These are phyloP conservation scores for Microbotryomycetes sp. DNA, from an alignment of 1,284 basidiomycete genomes.

Conservation along the genomic window DNA sequence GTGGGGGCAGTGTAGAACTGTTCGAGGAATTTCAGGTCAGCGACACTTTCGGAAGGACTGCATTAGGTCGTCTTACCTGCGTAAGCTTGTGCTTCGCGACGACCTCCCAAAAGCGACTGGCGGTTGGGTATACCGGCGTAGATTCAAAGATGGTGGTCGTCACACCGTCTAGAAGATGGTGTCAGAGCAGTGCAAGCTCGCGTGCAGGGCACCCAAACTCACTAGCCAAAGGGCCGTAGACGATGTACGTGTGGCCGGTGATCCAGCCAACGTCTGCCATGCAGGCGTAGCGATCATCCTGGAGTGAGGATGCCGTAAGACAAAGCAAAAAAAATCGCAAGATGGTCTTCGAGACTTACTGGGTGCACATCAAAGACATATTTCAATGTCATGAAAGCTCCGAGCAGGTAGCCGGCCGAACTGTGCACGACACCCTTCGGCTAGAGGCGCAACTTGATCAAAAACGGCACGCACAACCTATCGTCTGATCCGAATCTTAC, in stretches of 20 bases:
- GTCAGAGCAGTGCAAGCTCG: neutral
- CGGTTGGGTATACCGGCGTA: slow-evolving; percentile 92
- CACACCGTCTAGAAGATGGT: slow-evolving; percentile 56
- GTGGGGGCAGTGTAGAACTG: slow-evolving; percentile 85
- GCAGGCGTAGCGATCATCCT: slow-evolving; percentile 65
- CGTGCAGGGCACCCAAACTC: slow-evolving; percentile 20
- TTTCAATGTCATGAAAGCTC: slow-evolving; percentile 52
- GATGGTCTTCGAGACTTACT: slow-evolving; percentile 44
- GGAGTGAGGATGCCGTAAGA: slow-evolving; percentile 9
- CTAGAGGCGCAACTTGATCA: slow-evolving; percentile 39
- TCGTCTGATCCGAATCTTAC: slow-evolving; percentile 1
- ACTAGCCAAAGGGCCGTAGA: slow-evolving; percentile 85
- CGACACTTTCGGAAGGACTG: too few relatives aligned
- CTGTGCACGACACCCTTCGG: slow-evolving; percentile 97
- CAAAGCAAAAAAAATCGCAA: neutral
- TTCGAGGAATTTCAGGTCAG: neutral
- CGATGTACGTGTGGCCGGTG: slow-evolving; percentile 95
- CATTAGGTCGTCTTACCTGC: slow-evolving; percentile 35
- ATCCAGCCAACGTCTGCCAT: slow-evolving; percentile 99
- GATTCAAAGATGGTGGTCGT: slow-evolving; percentile 93
- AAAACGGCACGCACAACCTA: neutral
- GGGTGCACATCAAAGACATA: slow-evolving; percentile 94
- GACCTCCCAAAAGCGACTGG: slow-evolving; percentile 93
- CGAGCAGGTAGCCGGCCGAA: slow-evolving; percentile 59
- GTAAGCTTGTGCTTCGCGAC: slow-evolving; percentile 91